Conservation (phyloP, 2,329 filamentous ascomycete species). For the Fusarium agapanthi region DNA sequence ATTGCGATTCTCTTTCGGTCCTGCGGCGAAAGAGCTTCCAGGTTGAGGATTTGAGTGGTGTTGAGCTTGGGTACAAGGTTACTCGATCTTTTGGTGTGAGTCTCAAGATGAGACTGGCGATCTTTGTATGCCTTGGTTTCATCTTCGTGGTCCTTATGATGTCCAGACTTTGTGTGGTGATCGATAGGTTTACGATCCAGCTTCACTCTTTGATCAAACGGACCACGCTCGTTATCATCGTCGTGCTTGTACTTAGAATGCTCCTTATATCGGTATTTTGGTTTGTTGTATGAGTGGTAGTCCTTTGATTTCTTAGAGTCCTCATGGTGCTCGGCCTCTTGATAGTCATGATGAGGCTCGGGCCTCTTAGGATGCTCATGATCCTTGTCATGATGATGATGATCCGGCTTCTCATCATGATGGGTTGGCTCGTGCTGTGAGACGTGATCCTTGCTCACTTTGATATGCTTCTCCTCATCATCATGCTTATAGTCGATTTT, state of each 20-base stretch:
- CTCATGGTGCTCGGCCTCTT: background rate
- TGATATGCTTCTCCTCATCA: background rate
- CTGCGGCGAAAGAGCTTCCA: background rate
- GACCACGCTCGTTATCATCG: background rate
- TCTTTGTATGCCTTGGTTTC: background rate
- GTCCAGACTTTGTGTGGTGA: background rate
- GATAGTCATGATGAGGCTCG: background rate
- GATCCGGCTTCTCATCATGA: background rate
- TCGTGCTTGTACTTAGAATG: background rate
- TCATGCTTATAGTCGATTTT: background rate
- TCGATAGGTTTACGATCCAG: background rate
- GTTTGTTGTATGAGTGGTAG: background rate
- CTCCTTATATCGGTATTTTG: background rate
- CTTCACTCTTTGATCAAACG: background rate
- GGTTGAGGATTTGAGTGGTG: conserved; percentile 1
- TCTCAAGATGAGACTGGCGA: background rate
- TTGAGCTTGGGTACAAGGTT: background rate
- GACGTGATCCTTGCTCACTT: background rate
- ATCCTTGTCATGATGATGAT: background rate
- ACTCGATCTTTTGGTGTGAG: background rate
- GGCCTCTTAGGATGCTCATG: background rate
- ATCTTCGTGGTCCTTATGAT: background rate
- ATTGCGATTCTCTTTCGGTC: background rate
- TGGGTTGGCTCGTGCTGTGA: background rate
- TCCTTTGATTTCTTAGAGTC: background rate